Conservation (phyloP, 2,329 filamentous ascomycete species). For the Nothophaeocryptopus gaeumannii region DNA sequence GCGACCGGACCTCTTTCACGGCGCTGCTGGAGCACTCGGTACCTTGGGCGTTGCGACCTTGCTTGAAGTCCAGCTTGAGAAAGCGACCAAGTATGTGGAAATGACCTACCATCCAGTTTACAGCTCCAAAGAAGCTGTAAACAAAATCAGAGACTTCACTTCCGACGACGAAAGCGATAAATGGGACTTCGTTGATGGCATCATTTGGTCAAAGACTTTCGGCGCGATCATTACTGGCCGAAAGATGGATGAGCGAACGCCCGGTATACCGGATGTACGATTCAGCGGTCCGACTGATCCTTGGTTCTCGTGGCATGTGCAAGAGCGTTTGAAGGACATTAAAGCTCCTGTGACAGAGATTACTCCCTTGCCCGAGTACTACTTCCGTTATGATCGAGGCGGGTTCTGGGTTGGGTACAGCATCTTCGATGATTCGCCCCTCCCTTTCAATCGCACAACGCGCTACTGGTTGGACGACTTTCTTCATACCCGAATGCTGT, state of each 20-base stretch:
- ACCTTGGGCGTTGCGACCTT: constrained; percentile 65
- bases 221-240: constrained; percentile 3
- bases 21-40: constrained; percentile 63
- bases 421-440: constrained; percentile 58
- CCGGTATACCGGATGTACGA: constrained; percentile 4
- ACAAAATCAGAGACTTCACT: constrained; percentile 36
- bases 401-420: constrained; percentile 62
- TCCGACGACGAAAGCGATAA: constrained; percentile 24
- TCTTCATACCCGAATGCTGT: constrained; percentile 60
- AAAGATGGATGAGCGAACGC: not conserved
- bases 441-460: constrained; percentile 57
- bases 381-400: constrained; percentile 62
- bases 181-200: constrained; percentile 63
- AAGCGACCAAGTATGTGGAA: constrained; percentile 49
- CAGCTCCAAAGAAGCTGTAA: constrained; percentile 41
- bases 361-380: constrained; percentile 51
- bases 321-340: constrained; percentile 30
- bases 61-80: constrained; percentile 46
- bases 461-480: constrained; percentile 59
- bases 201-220: constrained; percentile 39
- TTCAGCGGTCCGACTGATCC: constrained; percentile 62
- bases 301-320: constrained; percentile 70
- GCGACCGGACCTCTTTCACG: constrained; percentile 59
- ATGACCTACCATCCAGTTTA: constrained; percentile 45
- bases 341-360: constrained; percentile 9